Evolutionary conservation across 805 yeast genomes (phyloP).

Genomic region (Saccharomyces cerevisiae): DNA sequence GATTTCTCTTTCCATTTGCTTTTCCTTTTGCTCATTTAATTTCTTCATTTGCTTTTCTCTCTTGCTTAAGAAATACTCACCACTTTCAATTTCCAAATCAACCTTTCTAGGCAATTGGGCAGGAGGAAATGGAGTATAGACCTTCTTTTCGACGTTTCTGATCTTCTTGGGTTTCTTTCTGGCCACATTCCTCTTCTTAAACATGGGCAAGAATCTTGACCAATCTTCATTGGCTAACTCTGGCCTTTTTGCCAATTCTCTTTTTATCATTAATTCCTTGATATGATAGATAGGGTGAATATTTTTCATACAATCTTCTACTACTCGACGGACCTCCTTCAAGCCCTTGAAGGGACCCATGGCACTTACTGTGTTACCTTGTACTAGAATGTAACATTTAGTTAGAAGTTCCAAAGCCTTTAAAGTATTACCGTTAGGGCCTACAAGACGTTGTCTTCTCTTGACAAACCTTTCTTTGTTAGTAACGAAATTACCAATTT

Average conservation of each 20-base stretch:
- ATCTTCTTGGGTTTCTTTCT: slow-evolving; percentile 76
- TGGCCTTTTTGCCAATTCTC: slow-evolving; percentile 90
- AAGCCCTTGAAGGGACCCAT: slow-evolving; percentile 96
- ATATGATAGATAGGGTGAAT: slow-evolving; percentile 97
- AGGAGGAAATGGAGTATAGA: slow-evolving; percentile 98
- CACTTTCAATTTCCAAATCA: slow-evolving; percentile 94
- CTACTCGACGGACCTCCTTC: slow-evolving; percentile 85
- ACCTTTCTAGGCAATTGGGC: slow-evolving; percentile 93
- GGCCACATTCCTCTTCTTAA: slow-evolving; percentile 92
- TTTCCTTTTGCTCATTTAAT: slow-evolving; percentile 66
- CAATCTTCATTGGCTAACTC: slow-evolving; percentile 94
- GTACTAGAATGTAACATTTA: slow-evolving; percentile 91
- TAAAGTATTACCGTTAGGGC: slow-evolving; percentile 93
- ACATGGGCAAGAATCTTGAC: slow-evolving; percentile 92
- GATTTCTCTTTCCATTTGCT: slow-evolving; percentile 63
- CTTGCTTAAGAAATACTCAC: slow-evolving; percentile 92
- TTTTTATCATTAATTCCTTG: slow-evolving; percentile 94
- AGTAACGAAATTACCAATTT: slow-evolving; percentile 80
- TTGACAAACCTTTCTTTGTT: slow-evolving; percentile 92
- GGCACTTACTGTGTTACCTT: slow-evolving; percentile 92
- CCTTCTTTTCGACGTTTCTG: slow-evolving; percentile 49
- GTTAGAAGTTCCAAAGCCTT: slow-evolving; percentile 92
- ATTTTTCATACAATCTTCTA: slow-evolving; percentile 95
- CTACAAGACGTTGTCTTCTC: slow-evolving; percentile 91
- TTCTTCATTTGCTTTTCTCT: slow-evolving; percentile 67